Evolutionary conservation across 257 asterid genomes (phyloP).

Genomic region (Sherardia arvensis): DNA sequence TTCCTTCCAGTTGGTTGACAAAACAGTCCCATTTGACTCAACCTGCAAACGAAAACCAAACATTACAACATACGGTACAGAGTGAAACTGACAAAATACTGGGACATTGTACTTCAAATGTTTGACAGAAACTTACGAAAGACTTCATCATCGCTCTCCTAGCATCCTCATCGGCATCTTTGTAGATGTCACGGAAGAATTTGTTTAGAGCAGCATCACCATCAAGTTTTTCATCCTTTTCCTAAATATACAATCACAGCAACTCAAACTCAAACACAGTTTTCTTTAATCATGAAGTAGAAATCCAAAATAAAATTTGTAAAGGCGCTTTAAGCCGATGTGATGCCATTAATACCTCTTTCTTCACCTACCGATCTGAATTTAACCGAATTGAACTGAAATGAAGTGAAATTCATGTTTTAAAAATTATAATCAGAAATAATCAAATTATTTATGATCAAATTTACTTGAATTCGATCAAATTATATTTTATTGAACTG

Average conservation of each 20-base stretch:
- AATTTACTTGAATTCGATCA: too few relatives aligned
- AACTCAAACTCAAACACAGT: background rate
- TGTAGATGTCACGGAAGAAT: conserved; percentile 76
- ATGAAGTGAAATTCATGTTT: too few relatives aligned
- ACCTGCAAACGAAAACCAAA: conserved; percentile 28
- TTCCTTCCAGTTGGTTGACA: conserved; percentile 91
- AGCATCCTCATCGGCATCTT: conserved; percentile 92
- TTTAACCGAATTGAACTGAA: too few relatives aligned
- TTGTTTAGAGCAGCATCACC: conserved; percentile 98
- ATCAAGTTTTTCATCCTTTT: conserved; percentile 88
- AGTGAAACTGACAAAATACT: background rate
- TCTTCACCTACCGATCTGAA: too few relatives aligned
- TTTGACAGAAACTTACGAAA: conserved; percentile 47
- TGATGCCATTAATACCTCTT: conserved; percentile 43
- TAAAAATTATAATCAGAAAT: too few relatives aligned
- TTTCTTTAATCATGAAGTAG: background rate
- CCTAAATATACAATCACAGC: conserved; percentile 33
- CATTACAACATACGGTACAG: background rate
- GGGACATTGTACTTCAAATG: background rate
- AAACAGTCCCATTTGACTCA: conserved; percentile 79
- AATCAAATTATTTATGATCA: too few relatives aligned
- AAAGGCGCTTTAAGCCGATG: background rate
- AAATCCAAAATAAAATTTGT: background rate
- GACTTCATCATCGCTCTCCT: conserved; percentile 99
- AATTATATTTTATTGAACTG: too few relatives aligned